Evolutionary conservation across 208 protist genomes (phyloP).

Genomic region (Leishmania turanica): DNA sequence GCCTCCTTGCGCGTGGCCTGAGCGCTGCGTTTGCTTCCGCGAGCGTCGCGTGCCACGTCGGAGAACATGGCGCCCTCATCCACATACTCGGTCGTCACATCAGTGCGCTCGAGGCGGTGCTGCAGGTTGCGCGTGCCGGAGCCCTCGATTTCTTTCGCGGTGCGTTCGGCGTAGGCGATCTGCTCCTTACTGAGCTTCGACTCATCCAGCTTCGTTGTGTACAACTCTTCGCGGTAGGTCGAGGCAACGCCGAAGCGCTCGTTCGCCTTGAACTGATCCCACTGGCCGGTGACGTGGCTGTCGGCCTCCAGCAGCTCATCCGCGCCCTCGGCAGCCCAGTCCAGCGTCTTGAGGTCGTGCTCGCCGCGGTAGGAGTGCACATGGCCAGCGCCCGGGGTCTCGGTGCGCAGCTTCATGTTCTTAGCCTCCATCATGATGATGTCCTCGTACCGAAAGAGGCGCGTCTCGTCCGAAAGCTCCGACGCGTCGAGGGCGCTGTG

Average conservation of each 20-base stretch:
- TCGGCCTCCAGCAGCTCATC: conserved; percentile 72
- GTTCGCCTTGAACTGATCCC: conserved; percentile 92
- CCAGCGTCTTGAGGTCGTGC: conserved; percentile 67
- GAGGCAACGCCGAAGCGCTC: conserved; percentile 78
- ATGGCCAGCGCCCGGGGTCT: conserved; percentile 59
- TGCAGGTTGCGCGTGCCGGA: conserved; percentile 57
- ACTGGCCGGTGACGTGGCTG: conserved; percentile 55
- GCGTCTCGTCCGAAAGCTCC: conserved; percentile 38
- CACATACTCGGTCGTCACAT: conserved; percentile 46
- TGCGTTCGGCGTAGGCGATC: conserved; percentile 58
- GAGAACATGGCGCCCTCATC: conserved; percentile 86
- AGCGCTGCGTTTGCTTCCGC: conserved; percentile 9
- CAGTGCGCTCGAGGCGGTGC: conserved; percentile 74
- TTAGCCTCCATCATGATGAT: conserved; percentile 80
- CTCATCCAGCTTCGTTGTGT: conserved; percentile 91
- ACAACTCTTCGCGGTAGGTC: conserved; percentile 88
- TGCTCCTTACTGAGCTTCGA: conserved; percentile 77
- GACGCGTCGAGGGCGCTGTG: conserved; percentile 56
- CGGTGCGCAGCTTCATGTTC: conserved; percentile 70
- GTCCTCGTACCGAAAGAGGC: conserved; percentile 63
- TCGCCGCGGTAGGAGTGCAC: conserved; percentile 50
- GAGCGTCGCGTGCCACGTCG: conserved; percentile 52
- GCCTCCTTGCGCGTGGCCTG: conserved; percentile 22
- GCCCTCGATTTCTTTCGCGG: conserved; percentile 81
- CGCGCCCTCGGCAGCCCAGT: conserved; percentile 65